A percentile compares a stretch with the other conserved stretches of the same genome.
Evolutionary conservation across 140 eudicot genomes (phyloP).

Genomic region (Senecio squalidus): DNA sequence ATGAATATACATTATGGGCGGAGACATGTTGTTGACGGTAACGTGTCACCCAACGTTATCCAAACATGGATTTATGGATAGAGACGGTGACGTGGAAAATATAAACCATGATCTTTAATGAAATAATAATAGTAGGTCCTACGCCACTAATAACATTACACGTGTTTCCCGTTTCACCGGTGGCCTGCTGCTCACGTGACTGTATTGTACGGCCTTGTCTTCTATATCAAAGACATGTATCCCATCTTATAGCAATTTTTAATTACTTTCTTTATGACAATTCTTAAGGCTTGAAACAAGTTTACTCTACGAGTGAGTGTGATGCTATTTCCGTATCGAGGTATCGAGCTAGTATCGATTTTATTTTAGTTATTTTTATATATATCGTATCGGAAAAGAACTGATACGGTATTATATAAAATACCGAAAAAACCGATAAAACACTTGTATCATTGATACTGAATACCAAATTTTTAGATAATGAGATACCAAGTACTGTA

Average conservation of each 20-base stretch:
- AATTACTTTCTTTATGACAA: too few relatives aligned
- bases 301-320: too few relatives aligned
- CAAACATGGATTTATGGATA: constrained; percentile 20
- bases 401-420: too few relatives aligned
- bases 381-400: too few relatives aligned
- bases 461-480: too few relatives aligned
- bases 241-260: neutral
- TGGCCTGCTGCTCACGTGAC: constrained; percentile 22
- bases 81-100: constrained; percentile 27
- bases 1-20: neutral
- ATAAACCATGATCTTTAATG: neutral
- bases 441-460: too few relatives aligned
- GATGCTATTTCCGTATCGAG: too few relatives aligned
- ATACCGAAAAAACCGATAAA: too few relatives aligned
- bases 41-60: constrained; percentile 15
- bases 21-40: neutral
- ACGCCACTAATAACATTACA: constrained; percentile 13
- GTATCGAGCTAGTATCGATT: too few relatives aligned
- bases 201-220: constrained; percentile 21
- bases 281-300: too few relatives aligned
- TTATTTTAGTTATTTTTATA: too few relatives aligned
- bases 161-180: constrained; percentile 2
- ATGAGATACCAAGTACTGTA: too few relatives aligned
- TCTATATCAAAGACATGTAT: constrained; percentile 18
- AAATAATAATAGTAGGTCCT: constrained; percentile 11